Percentiles rank a stretch among this genome's conserved stretches.
These are phyloP conservation scores for Pyrus pyrifolia DNA, from an alignment of 306 rosid genomes.

Conservation along the genomic window DNA sequence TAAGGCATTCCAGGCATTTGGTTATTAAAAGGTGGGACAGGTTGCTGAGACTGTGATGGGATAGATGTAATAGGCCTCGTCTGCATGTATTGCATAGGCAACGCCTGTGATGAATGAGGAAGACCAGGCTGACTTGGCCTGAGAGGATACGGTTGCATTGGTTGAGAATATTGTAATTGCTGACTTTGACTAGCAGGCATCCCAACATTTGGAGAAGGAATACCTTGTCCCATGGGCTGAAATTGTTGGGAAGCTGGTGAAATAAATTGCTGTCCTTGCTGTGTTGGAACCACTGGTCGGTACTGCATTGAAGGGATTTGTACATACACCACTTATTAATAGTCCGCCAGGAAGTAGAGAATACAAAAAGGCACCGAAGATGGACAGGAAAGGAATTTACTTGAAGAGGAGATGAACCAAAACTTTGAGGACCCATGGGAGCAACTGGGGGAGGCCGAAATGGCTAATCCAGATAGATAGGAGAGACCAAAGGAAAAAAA, in stretches of 20 bases:
- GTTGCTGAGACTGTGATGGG: constrained; percentile 66
- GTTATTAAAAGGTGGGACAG: constrained; percentile 49
- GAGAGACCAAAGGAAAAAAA: not conserved
- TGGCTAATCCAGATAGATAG: constrained; percentile 13
- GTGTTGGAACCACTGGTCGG: constrained; percentile 68
- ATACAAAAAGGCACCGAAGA: constrained; percentile 2
- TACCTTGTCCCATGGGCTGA: constrained; percentile 64
- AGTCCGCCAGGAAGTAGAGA: not conserved
- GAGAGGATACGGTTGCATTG: constrained; percentile 65
- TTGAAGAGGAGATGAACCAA: constrained; percentile 27
- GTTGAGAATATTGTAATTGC: constrained; percentile 75
- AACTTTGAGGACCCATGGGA: constrained; percentile 37
- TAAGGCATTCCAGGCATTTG: constrained; percentile 75
- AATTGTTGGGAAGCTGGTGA: constrained; percentile 61
- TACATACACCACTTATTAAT: constrained; percentile 14
- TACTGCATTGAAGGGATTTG: constrained; percentile 42
- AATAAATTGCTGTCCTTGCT: constrained; percentile 68
- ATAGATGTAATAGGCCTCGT: constrained; percentile 62
- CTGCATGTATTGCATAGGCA: constrained; percentile 66
- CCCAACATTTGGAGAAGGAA: constrained; percentile 57
- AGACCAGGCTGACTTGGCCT: constrained; percentile 73
- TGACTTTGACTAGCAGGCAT: constrained; percentile 62
- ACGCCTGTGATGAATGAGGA: constrained; percentile 55
- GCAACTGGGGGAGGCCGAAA: constrained; percentile 25
- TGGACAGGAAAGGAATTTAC: constrained; percentile 7